phyloP scores from a whole-genome alignment of 768 basidiomycete species.

The Lactarius quietus region DNA sequence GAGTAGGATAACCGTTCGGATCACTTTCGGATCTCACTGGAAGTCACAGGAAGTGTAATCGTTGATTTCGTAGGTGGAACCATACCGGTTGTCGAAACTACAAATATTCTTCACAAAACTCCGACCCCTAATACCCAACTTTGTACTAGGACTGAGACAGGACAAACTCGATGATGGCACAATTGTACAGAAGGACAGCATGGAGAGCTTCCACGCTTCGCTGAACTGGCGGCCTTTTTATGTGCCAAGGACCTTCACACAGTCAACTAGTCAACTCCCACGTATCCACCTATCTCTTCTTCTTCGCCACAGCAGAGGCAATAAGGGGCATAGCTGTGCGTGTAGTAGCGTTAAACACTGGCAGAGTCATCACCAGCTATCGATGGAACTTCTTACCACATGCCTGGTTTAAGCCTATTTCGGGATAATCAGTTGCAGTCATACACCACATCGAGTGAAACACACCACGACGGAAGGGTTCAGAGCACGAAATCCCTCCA shows the following conservation, averaged over 20 bases:
- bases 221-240: not conserved
- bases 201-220: not conserved
- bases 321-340: not conserved
- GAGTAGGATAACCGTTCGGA: not conserved
- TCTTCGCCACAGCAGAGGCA: conserved; percentile 2
- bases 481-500: not conserved
- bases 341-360: not conserved
- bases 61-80: not conserved
- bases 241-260: not conserved
- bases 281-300: not conserved
- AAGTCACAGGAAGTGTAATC: not conserved
- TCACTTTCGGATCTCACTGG: not conserved
- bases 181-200: not conserved
- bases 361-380: not conserved
- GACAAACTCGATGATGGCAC: not conserved
- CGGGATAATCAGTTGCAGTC: not conserved
- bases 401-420: not conserved
- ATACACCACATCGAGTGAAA: not conserved
- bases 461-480: not conserved
- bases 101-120: not conserved
- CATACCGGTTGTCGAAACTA: not conserved
- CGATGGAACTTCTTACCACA: not conserved
- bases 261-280: too few relatives aligned
- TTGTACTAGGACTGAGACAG: not conserved
- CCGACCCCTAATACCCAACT: not conserved